Percentiles rank a stretch among this genome's conserved stretches.
phyloP scores from a whole-genome alignment of 1,284 basidiomycete species.

The Pseudozyma flocculosa region DNA sequence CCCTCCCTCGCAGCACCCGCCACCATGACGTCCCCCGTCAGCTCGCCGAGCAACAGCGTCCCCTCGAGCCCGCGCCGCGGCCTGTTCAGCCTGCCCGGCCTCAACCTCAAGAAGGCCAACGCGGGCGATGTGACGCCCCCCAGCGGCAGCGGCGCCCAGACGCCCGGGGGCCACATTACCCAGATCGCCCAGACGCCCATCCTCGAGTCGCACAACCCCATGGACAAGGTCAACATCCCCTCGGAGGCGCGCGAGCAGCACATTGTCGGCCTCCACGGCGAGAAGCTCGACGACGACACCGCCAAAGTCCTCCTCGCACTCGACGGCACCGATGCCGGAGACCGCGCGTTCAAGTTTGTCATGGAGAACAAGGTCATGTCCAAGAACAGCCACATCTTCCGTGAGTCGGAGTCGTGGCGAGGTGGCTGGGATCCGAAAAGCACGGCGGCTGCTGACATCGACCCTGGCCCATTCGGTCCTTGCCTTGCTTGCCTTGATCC shows the following conservation, averaged over 20 bases:
- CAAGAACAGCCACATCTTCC: constrained; percentile 46
- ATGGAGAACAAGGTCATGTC: constrained; percentile 39
- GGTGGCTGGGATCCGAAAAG: too few species aligned
- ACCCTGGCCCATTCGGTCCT: too few species aligned
- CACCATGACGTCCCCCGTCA: constrained; percentile 33
- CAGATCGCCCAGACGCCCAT: constrained; percentile 52
- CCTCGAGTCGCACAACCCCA: constrained; percentile 50
- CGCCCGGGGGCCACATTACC: constrained; percentile 23
- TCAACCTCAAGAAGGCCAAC: constrained; percentile 12
- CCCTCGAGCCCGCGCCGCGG: constrained; percentile 28
- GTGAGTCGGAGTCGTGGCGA: too few species aligned
- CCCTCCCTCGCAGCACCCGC: too few species aligned
- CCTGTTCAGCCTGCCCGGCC: constrained; percentile 19
- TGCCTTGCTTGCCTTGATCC: too few species aligned
- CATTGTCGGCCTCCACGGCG: constrained; percentile 46
- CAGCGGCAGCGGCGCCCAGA: constrained; percentile 20
- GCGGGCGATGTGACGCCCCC: constrained; percentile 4
- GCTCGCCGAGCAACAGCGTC: constrained; percentile 21
- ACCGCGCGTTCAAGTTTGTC: constrained; percentile 50
- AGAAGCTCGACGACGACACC: constrained; percentile 19
- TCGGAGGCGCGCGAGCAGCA: constrained; percentile 52
- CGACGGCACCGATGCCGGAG: constrained; percentile 54
- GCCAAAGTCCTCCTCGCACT: constrained; percentile 51
- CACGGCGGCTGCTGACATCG: too few species aligned
- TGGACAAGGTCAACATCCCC: constrained; percentile 46